Evolutionary conservation across 1,284 basidiomycete species (phyloP), one percentile per base, ranked within the genome.

Genomic region (Ceratobasidium sp.): DNA sequence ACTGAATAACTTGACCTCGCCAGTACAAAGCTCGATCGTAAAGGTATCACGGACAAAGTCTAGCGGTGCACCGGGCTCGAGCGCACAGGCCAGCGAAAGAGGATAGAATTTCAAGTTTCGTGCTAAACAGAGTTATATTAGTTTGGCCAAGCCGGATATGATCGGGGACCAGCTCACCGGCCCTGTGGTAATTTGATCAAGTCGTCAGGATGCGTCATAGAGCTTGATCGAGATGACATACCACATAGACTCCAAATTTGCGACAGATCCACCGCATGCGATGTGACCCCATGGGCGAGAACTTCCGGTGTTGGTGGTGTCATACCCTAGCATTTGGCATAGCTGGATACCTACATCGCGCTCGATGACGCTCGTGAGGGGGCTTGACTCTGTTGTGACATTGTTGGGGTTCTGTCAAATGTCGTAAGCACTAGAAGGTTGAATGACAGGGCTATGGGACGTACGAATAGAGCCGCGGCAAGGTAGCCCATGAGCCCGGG

Each of bases 181-280:
- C 73, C 70, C 64, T 53, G 34, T 32, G 12, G 20, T 8, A 17
- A 8, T 40, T 40, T n/a, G n/a, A n/a, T n/a, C n/a, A n/a, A n/a
- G n/a, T n/a, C 8, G 38, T 47, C 64, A 62, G 47, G 34, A 27
- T 49, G 25, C 13, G 20, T 27, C n/a, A 27, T 58, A 15, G 13
- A 43, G 27, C 62, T 17, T 17, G 49, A 45, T 69, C 20, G 8
- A 38, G 69, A 31, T 27, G 49, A 70, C 79, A 57, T 67, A 80
- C 82, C 82, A 83, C 64, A 83, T 79, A 4, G 82, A 81, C 73
- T 84, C 82, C 65, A 83, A 62, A 69, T 84, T 84, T 0, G 82
- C 82, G 8, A 84, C 75, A 15, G 81, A 78, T 12, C 83, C 82
- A 57, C 78, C 82, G 47, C 77, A 80, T 5, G 81, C 77, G 53